Conservation (phyloP, 768 basidiomycete genomes). For the Tricholoma bakamatsutake region DNA sequence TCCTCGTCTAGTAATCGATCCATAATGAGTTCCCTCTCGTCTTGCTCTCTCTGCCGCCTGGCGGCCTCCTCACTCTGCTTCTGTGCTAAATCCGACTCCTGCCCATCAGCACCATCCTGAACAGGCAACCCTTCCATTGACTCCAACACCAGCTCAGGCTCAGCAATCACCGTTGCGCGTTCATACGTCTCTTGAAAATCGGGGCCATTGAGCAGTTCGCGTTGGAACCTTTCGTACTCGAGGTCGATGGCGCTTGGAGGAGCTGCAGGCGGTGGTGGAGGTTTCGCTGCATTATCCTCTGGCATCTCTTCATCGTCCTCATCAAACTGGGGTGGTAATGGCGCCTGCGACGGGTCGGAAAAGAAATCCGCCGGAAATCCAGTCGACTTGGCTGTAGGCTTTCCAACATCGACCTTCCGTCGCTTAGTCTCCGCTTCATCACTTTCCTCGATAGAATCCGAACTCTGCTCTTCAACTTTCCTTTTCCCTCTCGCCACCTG, state of each 20-base stretch:
- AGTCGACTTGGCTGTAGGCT: background rate
- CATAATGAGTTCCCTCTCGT: constrained; percentile 81
- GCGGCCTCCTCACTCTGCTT: constrained; percentile 36
- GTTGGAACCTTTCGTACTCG: constrained; percentile 74
- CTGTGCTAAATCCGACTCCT: constrained; percentile 24
- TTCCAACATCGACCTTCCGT: background rate
- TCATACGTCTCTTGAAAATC: constrained; percentile 50
- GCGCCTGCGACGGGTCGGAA: constrained; percentile 63
- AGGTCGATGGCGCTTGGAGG: constrained; percentile 42
- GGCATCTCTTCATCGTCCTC: constrained; percentile 34
- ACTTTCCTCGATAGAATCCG: constrained; percentile 9
- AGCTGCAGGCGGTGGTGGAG: constrained; percentile 12
- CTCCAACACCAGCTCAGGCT: constrained; percentile 51
- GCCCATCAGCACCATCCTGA: constrained; percentile 19
- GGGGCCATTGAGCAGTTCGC: constrained; percentile 45
- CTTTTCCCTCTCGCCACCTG: constrained; percentile 27
- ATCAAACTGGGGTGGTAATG: constrained; percentile 29
- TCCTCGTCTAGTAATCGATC: constrained; percentile 82
- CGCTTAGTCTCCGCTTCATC: constrained; percentile 23
- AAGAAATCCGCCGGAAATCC: constrained; percentile 70
- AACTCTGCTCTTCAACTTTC: constrained; percentile 29
- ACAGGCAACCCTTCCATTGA: constrained; percentile 44
- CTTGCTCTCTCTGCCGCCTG: constrained; percentile 50
- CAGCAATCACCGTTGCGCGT: constrained; percentile 65
- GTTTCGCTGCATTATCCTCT: constrained; percentile 9